Conservation (phyloP, 441 rosid species). For the Aleurites moluccanus region DNA sequence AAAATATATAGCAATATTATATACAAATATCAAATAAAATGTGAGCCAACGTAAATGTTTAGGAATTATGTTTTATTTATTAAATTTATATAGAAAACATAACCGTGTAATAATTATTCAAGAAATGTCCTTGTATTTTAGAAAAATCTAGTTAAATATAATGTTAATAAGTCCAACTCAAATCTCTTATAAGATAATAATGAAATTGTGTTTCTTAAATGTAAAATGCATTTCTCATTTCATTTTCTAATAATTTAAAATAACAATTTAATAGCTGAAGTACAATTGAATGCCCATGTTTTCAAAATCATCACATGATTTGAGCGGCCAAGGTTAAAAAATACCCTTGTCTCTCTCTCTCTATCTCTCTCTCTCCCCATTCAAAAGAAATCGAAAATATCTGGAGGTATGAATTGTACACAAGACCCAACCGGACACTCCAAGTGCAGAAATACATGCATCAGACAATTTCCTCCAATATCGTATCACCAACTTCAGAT, state of each 20-base stretch:
- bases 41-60: too few species aligned
- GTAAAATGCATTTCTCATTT: background rate
- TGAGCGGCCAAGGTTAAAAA: conserved; percentile 5
- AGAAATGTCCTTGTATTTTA: too few species aligned
- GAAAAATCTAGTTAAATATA: too few species aligned
- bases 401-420: background rate
- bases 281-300: background rate
- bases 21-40: too few species aligned
- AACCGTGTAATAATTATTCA: too few species aligned
- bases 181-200: too few species aligned
- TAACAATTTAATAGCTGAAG: background rate
- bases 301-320: background rate
- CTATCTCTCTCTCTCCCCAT: background rate
- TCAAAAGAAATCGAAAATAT: conserved; percentile 15
- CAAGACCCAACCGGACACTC: background rate
- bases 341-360: background rate
- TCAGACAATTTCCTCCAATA: conserved; percentile 40
- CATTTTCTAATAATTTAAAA: background rate
- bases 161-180: too few species aligned
- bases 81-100: too few species aligned
- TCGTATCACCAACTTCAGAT: conserved; percentile 22
- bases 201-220: too few species aligned
- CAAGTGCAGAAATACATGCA: background rate
- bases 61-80: too few species aligned
- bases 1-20: too few species aligned